phyloP scores from a whole-genome alignment of 1,284 basidiomycete genomes.

The Microbotryum violaceum region DNA sequence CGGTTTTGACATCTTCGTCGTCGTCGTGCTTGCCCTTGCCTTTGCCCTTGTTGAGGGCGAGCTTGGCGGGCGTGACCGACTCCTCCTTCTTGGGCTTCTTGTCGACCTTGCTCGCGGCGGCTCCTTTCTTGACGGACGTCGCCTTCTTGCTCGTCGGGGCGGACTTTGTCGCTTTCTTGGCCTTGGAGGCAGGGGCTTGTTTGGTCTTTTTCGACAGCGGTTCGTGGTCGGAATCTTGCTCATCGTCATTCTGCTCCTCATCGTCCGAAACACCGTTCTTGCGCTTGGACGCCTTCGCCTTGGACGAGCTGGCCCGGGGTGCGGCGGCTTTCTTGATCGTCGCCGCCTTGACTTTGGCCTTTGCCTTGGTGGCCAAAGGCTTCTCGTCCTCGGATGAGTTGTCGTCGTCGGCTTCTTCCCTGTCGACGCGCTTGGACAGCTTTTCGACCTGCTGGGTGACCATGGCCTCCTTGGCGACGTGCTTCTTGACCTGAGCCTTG shows the following conservation, averaged over 20 bases:
- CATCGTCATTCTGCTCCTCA: constrained; percentile 44
- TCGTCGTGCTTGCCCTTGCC: constrained; percentile 33
- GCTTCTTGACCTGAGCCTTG: constrained; percentile 37
- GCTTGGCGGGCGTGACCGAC: constrained; percentile 26
- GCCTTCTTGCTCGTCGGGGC: constrained; percentile 12
- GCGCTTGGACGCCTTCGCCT: constrained; percentile 47
- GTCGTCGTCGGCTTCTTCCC: constrained; percentile 9
- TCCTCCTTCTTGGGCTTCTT: constrained; percentile 37
- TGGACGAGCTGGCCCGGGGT: constrained; percentile 41
- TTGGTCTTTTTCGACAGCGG: constrained; percentile 16
- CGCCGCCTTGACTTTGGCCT: background rate
- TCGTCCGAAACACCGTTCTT: constrained; percentile 52
- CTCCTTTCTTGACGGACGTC: constrained; percentile 26
- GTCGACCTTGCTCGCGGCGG: constrained; percentile 13
- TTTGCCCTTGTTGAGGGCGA: constrained; percentile 45
- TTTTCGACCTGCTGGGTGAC: constrained; percentile 3
- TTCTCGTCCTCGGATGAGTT: constrained; percentile 57
- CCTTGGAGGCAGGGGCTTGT: constrained; percentile 4
- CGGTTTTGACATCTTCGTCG: constrained; percentile 20
- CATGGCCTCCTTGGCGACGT: constrained; percentile 30
- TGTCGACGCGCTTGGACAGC: constrained; percentile 6
- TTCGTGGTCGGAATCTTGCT: constrained; percentile 12
- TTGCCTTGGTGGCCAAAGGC: constrained; percentile 50
- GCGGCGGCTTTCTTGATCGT: constrained; percentile 36
- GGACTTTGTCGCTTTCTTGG: constrained; percentile 2